Conservation (phyloP, 2,329 filamentous ascomycete genomes). For the Fusarium foetens region DNA sequence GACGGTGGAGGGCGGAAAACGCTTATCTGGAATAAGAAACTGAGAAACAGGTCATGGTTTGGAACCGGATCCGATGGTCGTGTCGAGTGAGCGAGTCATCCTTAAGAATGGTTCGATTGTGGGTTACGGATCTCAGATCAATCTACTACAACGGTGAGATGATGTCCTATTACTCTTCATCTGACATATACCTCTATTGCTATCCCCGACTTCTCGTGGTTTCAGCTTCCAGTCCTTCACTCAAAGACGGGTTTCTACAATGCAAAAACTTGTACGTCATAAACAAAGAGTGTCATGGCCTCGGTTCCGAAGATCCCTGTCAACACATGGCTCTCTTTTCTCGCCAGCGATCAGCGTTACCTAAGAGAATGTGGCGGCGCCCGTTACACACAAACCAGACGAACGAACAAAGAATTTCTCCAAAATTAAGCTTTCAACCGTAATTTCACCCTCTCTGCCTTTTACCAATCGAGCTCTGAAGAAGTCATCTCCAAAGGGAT, state of each 20-base stretch:
- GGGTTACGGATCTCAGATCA: neutral
- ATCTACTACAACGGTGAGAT: neutral
- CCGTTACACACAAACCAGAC: neutral
- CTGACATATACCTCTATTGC: fast-evolving
- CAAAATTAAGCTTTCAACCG: neutral
- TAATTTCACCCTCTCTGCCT: neutral
- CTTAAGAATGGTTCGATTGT: neutral
- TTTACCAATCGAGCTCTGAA: neutral
- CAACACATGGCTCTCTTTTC: neutral
- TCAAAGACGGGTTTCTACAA: no score
- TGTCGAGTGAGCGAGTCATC: neutral
- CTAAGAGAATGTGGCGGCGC: conserved; percentile 13
- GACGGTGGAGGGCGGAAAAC: neutral
- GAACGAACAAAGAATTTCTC: neutral
- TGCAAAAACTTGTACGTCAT: neutral
- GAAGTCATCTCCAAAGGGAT: neutral
- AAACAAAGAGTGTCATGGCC: neutral
- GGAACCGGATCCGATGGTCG: conserved; percentile 32
- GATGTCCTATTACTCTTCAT: neutral
- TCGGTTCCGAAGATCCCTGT: conserved; percentile 39
- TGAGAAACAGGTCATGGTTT: neutral
- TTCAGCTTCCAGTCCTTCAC: neutral
- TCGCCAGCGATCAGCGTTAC: neutral
- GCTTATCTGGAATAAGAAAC: conserved; percentile 30
- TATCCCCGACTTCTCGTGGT: fast-evolving